A percentile compares a stretch with the other conserved stretches of the same genome.
Evolutionary conservation across 345 rosid genomes (phyloP).

Genomic region (Pistacia atlantica): DNA sequence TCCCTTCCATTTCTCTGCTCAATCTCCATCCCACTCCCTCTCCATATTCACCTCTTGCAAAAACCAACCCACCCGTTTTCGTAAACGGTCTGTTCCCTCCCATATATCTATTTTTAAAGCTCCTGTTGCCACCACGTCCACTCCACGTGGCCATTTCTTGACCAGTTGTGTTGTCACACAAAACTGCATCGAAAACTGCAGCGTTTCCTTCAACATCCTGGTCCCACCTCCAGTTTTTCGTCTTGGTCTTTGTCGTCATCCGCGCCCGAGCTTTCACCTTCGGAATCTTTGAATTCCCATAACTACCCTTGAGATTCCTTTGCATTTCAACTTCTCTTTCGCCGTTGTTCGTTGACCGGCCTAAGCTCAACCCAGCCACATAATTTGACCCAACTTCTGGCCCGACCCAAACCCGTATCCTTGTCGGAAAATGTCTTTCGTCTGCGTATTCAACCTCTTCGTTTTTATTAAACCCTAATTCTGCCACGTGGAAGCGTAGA

Average conservation of each 20-base stretch:
- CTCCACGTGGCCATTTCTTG: slow-evolving; percentile 42
- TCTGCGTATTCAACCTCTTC: slow-evolving; percentile 35
- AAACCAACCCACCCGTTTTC: slow-evolving; percentile 74
- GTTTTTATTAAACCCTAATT: slow-evolving; percentile 54
- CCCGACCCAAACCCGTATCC: slow-evolving; percentile 76
- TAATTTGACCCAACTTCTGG: slow-evolving; percentile 81
- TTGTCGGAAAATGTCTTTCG: slow-evolving; percentile 65
- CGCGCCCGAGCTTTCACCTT: slow-evolving; percentile 54
- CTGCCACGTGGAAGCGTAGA: slow-evolving; percentile 70
- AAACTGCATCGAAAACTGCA: slow-evolving; percentile 64
- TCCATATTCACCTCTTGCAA: slow-evolving; percentile 79
- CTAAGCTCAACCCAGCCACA: slow-evolving; percentile 69
- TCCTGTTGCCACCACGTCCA: not conserved
- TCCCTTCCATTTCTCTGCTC: slow-evolving; percentile 90
- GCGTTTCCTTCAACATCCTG: slow-evolving; percentile 84
- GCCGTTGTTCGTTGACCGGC: slow-evolving; percentile 63
- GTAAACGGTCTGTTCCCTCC: slow-evolving; percentile 57
- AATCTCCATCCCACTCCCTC: slow-evolving; percentile 75
- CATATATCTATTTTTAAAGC: slow-evolving; percentile 7
- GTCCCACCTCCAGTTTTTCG: slow-evolving; percentile 78
- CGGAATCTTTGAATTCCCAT: slow-evolving; percentile 44
- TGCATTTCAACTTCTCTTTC: slow-evolving; percentile 54
- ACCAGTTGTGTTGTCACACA: slow-evolving; percentile 55
- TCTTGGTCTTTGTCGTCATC: slow-evolving; percentile 49
- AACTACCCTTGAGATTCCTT: slow-evolving; percentile 38